phyloP scores from a whole-genome alignment of 2,329 filamentous ascomycete species.

The Ascosphaera acerosa region DNA sequence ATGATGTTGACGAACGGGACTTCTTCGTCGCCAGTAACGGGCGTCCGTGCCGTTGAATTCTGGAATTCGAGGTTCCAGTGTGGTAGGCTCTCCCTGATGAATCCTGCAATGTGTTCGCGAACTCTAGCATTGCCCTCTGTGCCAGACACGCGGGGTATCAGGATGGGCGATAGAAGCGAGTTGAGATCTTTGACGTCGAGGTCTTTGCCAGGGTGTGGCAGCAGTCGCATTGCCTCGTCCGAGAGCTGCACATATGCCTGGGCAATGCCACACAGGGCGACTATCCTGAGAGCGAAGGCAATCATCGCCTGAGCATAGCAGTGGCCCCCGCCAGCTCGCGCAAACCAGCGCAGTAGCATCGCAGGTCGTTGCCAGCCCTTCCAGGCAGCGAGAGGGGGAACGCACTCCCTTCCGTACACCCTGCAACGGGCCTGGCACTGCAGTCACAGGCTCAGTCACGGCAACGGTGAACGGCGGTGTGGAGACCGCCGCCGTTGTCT shows the following conservation, averaged over 20 bases:
- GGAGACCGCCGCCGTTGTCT: too few species aligned
- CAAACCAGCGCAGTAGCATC: conserved; percentile 9
- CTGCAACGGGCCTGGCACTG: too few species aligned
- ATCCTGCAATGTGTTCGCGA: conserved; percentile 59
- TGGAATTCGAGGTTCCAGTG: conserved; percentile 62
- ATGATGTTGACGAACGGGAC: conserved; percentile 76
- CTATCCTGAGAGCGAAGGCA: conserved; percentile 9
- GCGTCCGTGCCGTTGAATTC: conserved; percentile 71
- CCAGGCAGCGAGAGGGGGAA: too few species aligned
- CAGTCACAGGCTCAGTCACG: too few species aligned
- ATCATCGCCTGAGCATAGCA: too few species aligned
- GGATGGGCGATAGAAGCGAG: conserved; percentile 56
- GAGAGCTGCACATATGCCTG: conserved; percentile 37
- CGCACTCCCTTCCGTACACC: too few species aligned
- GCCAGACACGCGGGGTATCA: conserved; percentile 70
- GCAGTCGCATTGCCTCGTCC: conserved; percentile 42
- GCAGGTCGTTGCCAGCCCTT: too few species aligned
- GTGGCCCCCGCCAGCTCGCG: too few species aligned
- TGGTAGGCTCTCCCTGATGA: conserved; percentile 51
- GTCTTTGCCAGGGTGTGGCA: conserved; percentile 47
- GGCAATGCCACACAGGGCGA: conserved; percentile 8
- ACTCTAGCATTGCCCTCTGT: conserved; percentile 48
- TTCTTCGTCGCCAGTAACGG: conserved; percentile 40
- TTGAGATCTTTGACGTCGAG: conserved; percentile 61
- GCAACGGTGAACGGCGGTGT: too few species aligned